phyloP scores from a whole-genome alignment of 2,329 filamentous ascomycete species.

The Xylaria sp. region DNA sequence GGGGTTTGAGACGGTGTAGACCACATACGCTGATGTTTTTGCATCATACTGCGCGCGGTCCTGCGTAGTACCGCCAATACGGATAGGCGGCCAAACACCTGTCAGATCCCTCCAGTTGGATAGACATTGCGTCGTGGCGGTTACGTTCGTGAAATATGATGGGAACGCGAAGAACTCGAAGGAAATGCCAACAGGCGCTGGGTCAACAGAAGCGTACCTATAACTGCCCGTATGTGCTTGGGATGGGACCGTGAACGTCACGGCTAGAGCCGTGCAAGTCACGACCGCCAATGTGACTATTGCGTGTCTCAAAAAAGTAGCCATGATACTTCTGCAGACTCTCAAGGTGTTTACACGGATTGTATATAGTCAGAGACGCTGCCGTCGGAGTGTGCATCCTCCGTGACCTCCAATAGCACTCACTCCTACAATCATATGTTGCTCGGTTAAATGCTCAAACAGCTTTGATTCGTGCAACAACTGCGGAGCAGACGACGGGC shows the following conservation, averaged over 20 bases:
- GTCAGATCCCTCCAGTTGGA: slow-evolving; percentile 56
- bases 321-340: slow-evolving; percentile 1
- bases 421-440: neutral
- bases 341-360: neutral
- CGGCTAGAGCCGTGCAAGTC: slow-evolving; percentile 26
- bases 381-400: neutral
- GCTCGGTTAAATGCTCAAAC: slow-evolving; percentile 12
- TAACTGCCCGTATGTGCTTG: slow-evolving; percentile 34
- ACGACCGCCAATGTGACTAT: slow-evolving; percentile 22
- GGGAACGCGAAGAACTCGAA: slow-evolving; percentile 64
- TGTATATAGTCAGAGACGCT: slow-evolving; percentile 1
- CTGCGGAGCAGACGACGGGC: neutral
- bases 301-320: slow-evolving; percentile 3
- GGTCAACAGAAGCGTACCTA: slow-evolving; percentile 44
- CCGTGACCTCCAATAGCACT: slow-evolving; percentile 1
- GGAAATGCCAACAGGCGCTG: slow-evolving; percentile 53
- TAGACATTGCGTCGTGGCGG: slow-evolving; percentile 56
- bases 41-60: slow-evolving; percentile 60
- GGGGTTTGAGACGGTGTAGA: slow-evolving; percentile 54
- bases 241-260: slow-evolving; percentile 45
- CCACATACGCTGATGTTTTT: slow-evolving; percentile 51
- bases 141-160: slow-evolving; percentile 58
- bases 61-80: slow-evolving; percentile 65
- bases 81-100: slow-evolving; percentile 58
- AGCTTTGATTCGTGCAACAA: neutral